phyloP scores from a whole-genome alignment of 2,329 filamentous ascomycete genomes.

The Pyrenochaeta sp. region DNA sequence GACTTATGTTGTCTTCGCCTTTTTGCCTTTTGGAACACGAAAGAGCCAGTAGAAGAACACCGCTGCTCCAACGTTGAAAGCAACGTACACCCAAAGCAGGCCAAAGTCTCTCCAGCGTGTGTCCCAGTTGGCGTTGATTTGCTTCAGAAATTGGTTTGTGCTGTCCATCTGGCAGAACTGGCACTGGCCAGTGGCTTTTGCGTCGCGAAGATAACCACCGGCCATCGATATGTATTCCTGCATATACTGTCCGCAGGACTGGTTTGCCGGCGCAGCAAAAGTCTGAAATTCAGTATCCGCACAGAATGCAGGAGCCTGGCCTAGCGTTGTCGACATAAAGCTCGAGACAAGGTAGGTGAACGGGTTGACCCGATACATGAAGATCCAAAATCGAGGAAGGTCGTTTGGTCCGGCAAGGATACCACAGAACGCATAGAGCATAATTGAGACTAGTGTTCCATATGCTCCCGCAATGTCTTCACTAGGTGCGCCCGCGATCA shows the following conservation, averaged over 20 bases:
- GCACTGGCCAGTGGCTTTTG: conserved; percentile 52
- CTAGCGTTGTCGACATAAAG: conserved; percentile 61
- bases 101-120: conserved; percentile 69
- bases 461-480: conserved; percentile 73
- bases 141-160: conserved; percentile 59
- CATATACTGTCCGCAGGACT: conserved; percentile 57
- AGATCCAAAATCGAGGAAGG: conserved; percentile 78
- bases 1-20: conserved; percentile 30
- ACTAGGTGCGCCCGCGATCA: conserved; percentile 73
- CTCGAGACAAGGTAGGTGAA: conserved; percentile 73
- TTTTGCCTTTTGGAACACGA: conserved; percentile 59
- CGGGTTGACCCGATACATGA: conserved; percentile 76
- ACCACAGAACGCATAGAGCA: conserved; percentile 56
- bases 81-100: conserved; percentile 60
- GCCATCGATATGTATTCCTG: conserved; percentile 47
- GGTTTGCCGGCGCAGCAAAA: conserved; percentile 49
- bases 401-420: conserved; percentile 67
- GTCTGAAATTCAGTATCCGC: conserved; percentile 50
- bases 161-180: conserved; percentile 57
- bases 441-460: conserved; percentile 65
- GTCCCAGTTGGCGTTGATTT: conserved; percentile 52
- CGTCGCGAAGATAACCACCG: conserved; percentile 56
- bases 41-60: conserved; percentile 62
- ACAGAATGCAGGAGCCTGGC: conserved; percentile 59
- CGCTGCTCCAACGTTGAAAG: conserved; percentile 59